A percentile compares a stretch with the other conserved stretches of the same genome.
Conservation (phyloP, 805 yeast species). For the Komagataella pseudopastoris region DNA sequence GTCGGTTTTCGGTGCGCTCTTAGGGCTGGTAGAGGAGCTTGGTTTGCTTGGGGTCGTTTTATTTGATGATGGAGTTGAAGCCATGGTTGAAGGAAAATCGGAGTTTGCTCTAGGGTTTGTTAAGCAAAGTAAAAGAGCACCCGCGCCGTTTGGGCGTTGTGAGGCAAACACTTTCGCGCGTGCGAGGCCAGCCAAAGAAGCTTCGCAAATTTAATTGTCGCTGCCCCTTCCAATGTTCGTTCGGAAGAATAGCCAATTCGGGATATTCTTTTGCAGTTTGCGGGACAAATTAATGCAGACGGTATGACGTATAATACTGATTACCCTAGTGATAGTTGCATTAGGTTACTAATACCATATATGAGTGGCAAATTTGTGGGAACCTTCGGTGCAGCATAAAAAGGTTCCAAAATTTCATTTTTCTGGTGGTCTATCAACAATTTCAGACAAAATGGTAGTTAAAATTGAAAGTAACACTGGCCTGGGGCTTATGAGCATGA, state of each 20-base stretch:
- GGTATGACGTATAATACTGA: too few species aligned
- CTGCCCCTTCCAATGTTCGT: background rate
- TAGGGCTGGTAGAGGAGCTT: conserved; percentile 3
- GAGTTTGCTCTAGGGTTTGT: background rate
- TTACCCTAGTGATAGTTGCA: too few species aligned
- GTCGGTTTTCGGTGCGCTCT: conserved; percentile 4
- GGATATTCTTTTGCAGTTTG: background rate
- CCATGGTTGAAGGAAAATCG: background rate
- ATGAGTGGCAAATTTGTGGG: too few species aligned
- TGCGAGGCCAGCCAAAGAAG: background rate
- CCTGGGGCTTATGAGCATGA: conserved; percentile 72
- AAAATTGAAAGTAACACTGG: conserved; percentile 27
- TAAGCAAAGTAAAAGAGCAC: background rate
- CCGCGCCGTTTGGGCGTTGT: background rate
- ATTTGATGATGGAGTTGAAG: background rate
- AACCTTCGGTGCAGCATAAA: too few species aligned
- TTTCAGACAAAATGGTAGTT: conserved; percentile 6
- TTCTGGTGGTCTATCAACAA: background rate
- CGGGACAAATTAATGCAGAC: too few species aligned
- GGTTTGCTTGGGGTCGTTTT: background rate
- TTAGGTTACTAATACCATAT: too few species aligned
- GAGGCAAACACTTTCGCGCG: background rate
- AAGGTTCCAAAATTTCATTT: background rate
- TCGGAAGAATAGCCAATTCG: background rate
- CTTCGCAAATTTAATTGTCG: background rate